Base-by-base conservation (phyloP, 2,329 filamentous ascomycete species). In the Beauveria sp. region DNA sequence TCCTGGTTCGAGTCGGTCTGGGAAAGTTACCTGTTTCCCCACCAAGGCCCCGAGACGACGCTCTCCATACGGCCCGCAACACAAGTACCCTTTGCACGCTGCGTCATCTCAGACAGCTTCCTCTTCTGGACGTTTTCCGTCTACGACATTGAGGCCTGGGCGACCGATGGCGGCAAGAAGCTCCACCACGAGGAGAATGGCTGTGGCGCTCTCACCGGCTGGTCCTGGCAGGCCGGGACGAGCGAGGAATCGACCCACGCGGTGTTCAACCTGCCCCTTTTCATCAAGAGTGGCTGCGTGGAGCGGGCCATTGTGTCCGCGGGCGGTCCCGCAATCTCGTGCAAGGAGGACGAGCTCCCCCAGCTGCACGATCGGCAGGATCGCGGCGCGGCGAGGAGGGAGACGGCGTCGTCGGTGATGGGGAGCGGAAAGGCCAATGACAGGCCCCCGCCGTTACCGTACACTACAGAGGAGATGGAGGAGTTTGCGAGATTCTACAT, bases 251-350 rank as follows among this genome's bases (percentile, higher is more conserved):
- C 51, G 34, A 22, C 61, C 20, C n/a, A 51, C 30, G 65, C 53
- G 28, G 63, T 62, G 52, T 69, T 70, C 57, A 65, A 64, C 57
- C 62, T 70, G 24, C 66, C 66, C 18, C 63, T 66, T 54, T 50
- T 67, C 38, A 67, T 70, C 40, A 69, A 68, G 58, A 54, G 38
- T 12, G 68, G 68, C 12, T 70, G 68, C 58, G 67, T 70, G 26
- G 68, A 69, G 63, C 64, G 67, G 28, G 68, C 68, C 28, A 69
- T 70, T 43, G 63, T 62, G 30, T 68, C 67, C 4, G 68, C 67
- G 2, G 68, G 68, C 16, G 68, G 68, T 18, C 68, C 67, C 16
- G 63, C 64, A 55, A 52, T 69, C 50, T 65, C 64, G 28, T 70
- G 68, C 50, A 10, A 10, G 26, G 16, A 3, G 22, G 22, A 59